phyloP scores from a whole-genome alignment of 2,329 filamentous ascomycete genomes.

The Basipetospora chlamydospora region DNA sequence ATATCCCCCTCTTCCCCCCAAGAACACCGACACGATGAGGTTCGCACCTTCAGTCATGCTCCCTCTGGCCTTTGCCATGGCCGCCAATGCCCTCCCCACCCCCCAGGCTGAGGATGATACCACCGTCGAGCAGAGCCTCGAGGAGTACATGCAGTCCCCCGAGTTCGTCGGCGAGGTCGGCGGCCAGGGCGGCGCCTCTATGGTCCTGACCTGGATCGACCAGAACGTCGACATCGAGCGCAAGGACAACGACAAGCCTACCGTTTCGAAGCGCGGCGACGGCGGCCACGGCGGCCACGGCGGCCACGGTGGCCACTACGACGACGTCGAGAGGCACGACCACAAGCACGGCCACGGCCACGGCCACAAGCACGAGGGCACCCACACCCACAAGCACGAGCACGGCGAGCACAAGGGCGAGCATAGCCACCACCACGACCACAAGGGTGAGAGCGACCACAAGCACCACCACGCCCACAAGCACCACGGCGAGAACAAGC shows the following conservation, averaged over 20 bases:
- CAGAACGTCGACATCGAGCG: neutral
- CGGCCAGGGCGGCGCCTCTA: neutral
- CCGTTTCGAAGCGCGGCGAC: neutral
- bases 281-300: too few species aligned
- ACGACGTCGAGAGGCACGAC: too few species aligned
- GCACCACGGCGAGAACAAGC: neutral
- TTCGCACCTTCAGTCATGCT: neutral
- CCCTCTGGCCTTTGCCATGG: neutral
- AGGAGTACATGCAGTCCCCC: neutral
- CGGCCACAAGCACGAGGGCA: neutral
- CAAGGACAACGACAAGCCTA: neutral
- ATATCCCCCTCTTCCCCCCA: neutral
- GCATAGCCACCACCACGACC: neutral
- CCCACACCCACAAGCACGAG: neutral
- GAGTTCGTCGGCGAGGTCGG: too few species aligned
- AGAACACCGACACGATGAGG: neutral
- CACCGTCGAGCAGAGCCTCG: neutral
- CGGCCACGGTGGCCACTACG: too few species aligned
- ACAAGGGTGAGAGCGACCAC: neutral
- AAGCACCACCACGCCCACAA: slow-evolving; percentile 1
- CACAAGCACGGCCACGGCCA: neutral
- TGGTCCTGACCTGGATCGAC: neutral
- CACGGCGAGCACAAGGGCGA: neutral
- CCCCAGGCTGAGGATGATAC: neutral
- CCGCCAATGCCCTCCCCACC: neutral